These are phyloP conservation scores for Rutidosis leptorrhynchoides DNA, from an alignment of 129 eudicot species.

Conservation along the genomic window DNA sequence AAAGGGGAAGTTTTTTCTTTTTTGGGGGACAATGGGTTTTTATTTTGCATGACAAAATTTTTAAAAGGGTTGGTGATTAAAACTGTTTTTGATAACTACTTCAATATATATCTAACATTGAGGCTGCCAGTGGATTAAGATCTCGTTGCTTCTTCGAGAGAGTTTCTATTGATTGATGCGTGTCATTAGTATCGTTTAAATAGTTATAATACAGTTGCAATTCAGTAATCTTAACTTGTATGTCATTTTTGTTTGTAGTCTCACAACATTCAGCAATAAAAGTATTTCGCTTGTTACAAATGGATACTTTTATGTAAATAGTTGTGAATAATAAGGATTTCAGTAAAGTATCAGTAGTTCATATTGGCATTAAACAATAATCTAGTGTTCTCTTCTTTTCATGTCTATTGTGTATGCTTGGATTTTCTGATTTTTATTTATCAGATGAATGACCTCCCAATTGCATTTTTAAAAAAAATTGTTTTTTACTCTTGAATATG, in stretches of 20 bases:
- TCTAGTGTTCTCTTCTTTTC: background rate
- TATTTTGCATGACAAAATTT: background rate
- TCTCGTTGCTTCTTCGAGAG: background rate
- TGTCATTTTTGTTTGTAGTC: background rate
- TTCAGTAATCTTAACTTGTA: background rate
- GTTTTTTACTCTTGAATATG: slow-evolving; percentile 14
- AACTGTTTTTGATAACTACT: background rate
- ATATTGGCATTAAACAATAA: background rate
- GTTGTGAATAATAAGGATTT: background rate
- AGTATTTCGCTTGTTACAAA: background rate
- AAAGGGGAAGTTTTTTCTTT: background rate
- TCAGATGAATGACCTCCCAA: background rate
- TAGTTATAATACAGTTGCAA: background rate
- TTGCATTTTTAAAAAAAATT: slow-evolving; percentile 13
- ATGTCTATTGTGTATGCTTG: background rate
- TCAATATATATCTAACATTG: background rate
- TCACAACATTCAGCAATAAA: background rate
- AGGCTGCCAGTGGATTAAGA: background rate
- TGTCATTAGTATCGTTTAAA: background rate
- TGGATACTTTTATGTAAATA: background rate
- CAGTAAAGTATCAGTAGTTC: background rate
- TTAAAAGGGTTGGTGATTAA: background rate
- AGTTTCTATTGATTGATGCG: background rate
- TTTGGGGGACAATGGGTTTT: background rate
- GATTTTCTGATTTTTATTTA: background rate